Evolutionary conservation across 306 rosid genomes (phyloP), one percentile per base, ranked within the genome.

Genomic region (Alnus rubra): DNA sequence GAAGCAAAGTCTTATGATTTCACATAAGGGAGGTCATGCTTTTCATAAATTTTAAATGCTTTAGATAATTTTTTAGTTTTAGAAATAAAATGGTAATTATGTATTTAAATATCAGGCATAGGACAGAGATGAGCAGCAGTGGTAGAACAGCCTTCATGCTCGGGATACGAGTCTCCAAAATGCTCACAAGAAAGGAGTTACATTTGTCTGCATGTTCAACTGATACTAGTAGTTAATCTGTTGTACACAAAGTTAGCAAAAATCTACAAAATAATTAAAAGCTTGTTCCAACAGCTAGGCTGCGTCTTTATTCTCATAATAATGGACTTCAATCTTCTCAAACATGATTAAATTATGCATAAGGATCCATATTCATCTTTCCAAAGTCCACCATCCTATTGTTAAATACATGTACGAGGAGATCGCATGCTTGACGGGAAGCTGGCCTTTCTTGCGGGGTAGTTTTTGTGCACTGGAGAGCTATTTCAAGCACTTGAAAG

Each of bases 401-500:
- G 64, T 83, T 88, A 60, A 82, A 90, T 19, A 88, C 86, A 69
- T 90, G 96, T 51, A 88, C 83, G 63, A 95, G 94, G 69, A 86
- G 94, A 76, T 91, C 96, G 2, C 96, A 88, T 8, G 76, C 96
- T 87, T 84, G 89, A 52, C 98, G 77, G 0, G 97, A 91, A 33
- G 97, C 78, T 9, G 97, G 99, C 76, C 99, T 89, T 84, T 91
- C 96, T 52, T 80, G 87, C 0, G 97, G 96, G 73, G 84, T 82
- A 63, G 90, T 87, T 86, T 91, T 93, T 0, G 98, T 91, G 90
- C 99, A 95, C 55, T 83, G 96, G 74, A 93, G 77, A 45, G 98
- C 98, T 81, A 95, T 88, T 82, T 95, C 98, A 73, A 95, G 96
- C 78, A 95, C 88, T 83, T 91, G 93, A 56, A 90, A 84, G 28